Base-by-base conservation (phyloP, 2,329 filamentous ascomycete species). In the Fusarium sp. region DNA sequence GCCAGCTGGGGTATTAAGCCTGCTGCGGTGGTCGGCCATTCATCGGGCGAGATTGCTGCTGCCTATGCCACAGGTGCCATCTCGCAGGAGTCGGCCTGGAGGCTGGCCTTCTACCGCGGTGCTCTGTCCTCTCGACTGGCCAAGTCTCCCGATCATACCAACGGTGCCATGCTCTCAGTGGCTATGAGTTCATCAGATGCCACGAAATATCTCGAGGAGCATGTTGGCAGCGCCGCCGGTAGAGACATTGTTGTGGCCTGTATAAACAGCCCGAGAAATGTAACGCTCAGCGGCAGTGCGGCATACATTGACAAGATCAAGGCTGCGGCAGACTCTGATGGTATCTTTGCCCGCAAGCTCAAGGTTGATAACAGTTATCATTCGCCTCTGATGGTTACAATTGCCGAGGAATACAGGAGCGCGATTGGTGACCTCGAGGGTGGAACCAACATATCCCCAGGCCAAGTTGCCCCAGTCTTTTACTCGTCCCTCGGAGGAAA, bases 311-410 rank as follows among this genome's bases (percentile, higher is more conserved):
- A 72, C 14, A 54, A 56, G 26, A 44, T 72, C 26, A 60, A 69
- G 47, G 22, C 22, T 17, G 22, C 62, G 6, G 32, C 62, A 17
- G 66, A 73, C 28, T 39, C 28, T 10, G 63, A 69, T 6, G 38
- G 41, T 7, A 54, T 66, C 8, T 74, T 76, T 51, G 59, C 55
- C 22, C 48, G 74, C 9, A 69, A 56, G 8, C 81, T 87, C 6
- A 81, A 82, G 28, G 83, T 87, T 8, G 82, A 85, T 18, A 83
- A 83, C 7, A 85, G 85, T 4, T 88, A 88, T 45, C 87, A 88
- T 70, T 88, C 86, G 0, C 82, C 84, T 61, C 84, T 86, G 67
- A 87, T 88, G 86, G 26, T 24, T 13, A 24, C 22, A 4, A 66
- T 69, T n/a, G 45, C 66, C 15, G 66, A 59, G 3, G 42, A 61